Evolutionary conservation across 371 early-diverging fungal genomes (phyloP), one percentile per base, ranked within the genome.

Genomic region (Mucor piriformis): DNA sequence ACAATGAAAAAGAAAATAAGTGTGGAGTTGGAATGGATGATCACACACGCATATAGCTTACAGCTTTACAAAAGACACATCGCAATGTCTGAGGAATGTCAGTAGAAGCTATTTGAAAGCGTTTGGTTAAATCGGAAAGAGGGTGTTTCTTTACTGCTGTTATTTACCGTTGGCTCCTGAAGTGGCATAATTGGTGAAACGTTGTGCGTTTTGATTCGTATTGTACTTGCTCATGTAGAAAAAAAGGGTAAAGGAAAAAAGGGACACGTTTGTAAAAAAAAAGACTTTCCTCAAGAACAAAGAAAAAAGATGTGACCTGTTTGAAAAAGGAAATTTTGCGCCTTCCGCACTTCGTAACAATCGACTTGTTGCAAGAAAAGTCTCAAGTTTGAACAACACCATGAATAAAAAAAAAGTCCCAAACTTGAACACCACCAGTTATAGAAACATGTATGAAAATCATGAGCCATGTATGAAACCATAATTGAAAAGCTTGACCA

Each of bases 41-140:
- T n/a, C n/a, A n/a, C n/a, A n/a, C n/a, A n/a, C n/a, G n/a, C n/a
- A n/a, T n/a, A n/a, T n/a, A n/a, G n/a, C 49, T 49, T 61, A 67
- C 67, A 1, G 33, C 23, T 16, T 61, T 53, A 32, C 67, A 67
- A 50, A 67, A 67, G 5, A 67, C 59, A 50, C 67, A 67, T 50
- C 69, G 18, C 44, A 59, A 44, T 16, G 52, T 44, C 18, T 40
- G 34, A 12, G 46, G 46, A 7, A 23, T 10, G 18, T 18, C 24
- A 12, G 12, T 20, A 11, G 20, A 20, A 46, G 46, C 46, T 46
- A 46, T 3, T 13, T 24, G 7, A 10, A 46, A 1, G 24, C 2
- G 21, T 43, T 6, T 5, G 21, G 7, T 4, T 15, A 7, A 43
- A 43, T 21, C 16, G n/a, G 12, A 38, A 38, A 43, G n/a, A 43